Conservation (phyloP, 2,329 filamentous ascomycete species). For the Alternaria rosae region DNA sequence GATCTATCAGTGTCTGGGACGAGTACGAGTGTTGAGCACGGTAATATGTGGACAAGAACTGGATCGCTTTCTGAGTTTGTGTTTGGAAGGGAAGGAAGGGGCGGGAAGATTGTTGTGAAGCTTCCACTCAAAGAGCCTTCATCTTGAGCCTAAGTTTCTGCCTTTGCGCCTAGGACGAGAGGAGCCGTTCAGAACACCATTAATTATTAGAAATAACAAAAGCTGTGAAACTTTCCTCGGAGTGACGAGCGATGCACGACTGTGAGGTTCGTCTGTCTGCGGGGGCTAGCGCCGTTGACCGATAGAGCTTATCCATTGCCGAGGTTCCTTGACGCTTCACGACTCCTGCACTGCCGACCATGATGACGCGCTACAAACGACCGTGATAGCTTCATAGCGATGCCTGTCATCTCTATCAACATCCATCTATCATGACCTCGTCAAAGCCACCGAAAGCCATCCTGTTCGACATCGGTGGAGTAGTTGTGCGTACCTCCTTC, state of each 20-base stretch:
- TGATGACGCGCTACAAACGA: slow-evolving; percentile 25
- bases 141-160: not conserved
- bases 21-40: not conserved
- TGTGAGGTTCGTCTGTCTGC: not conserved
- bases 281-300: slow-evolving; percentile 24
- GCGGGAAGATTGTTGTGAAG: not conserved
- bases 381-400: slow-evolving; percentile 23
- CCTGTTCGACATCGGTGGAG: slow-evolving; percentile 94
- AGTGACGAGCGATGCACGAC: not conserved
- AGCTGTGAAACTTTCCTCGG: not conserved
- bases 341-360: slow-evolving; percentile 14
- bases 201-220: not conserved
- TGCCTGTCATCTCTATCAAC: not conserved
- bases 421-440: slow-evolving; percentile 13
- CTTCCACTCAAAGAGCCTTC: not conserved
- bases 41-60: not conserved
- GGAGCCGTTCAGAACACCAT: not conserved
- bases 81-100: not conserved
- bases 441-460: slow-evolving; percentile 39
- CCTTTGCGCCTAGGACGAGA: not conserved
- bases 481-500: slow-evolving; percentile 75
- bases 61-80: not conserved
- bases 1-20: too few species aligned
- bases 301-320: slow-evolving; percentile 31
- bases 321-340: slow-evolving; percentile 28